Conservation (phyloP, 192 early-diverging fungal genomes). For the Coemansia pectinata region DNA sequence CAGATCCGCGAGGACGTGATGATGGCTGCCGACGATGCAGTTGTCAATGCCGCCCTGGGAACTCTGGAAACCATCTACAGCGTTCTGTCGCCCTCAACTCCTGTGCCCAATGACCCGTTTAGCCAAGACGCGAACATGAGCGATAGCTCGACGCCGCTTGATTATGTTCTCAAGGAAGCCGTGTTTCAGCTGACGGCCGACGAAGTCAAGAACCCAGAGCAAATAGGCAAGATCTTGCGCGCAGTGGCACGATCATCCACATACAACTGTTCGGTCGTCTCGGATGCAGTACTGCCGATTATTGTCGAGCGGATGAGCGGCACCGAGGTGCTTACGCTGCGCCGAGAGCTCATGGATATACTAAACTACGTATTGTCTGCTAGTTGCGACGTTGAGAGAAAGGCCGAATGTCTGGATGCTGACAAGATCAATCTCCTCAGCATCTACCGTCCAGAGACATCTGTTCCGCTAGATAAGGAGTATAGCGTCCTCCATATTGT, state of each 20-base stretch:
- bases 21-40: slow-evolving; percentile 70
- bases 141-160: slow-evolving; percentile 37
- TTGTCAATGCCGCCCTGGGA: slow-evolving; percentile 68
- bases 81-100: slow-evolving; percentile 47
- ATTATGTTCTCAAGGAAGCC: slow-evolving; percentile 62
- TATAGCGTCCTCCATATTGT: slow-evolving; percentile 71
- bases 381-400: slow-evolving; percentile 46
- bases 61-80: slow-evolving; percentile 69
- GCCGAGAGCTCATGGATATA: slow-evolving; percentile 64
- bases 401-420: slow-evolving; percentile 58
- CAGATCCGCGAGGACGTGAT: slow-evolving; percentile 64
- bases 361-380: slow-evolving; percentile 75
- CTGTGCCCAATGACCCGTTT: background rate
- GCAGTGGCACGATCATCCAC: slow-evolving; percentile 56
- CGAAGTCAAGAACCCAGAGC: slow-evolving; percentile 69
- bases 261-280: slow-evolving; percentile 58
- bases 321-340: slow-evolving; percentile 55
- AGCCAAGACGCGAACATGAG: slow-evolving; percentile 12
- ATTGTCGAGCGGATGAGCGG: slow-evolving; percentile 62
- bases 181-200: slow-evolving; percentile 58
- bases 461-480: slow-evolving; percentile 66
- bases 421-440: slow-evolving; percentile 79
- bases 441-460: slow-evolving; percentile 66
- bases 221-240: slow-evolving; percentile 64
- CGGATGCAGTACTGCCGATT: slow-evolving; percentile 62